phyloP scores from a whole-genome alignment of 176 grass and related monocot genomes.

The Metroxylon sagu region DNA sequence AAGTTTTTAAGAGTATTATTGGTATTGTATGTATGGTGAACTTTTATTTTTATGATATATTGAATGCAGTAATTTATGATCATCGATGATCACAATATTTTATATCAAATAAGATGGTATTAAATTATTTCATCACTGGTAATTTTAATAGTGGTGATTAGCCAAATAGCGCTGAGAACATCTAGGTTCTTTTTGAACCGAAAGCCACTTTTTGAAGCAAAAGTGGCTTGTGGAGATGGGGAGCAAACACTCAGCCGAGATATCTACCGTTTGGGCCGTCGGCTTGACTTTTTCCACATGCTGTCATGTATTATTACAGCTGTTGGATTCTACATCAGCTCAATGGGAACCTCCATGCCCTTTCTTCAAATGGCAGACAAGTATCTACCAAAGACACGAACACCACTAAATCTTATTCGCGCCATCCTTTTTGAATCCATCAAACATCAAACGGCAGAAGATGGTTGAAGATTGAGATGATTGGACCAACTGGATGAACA shows the following conservation, averaged over 20 bases:
- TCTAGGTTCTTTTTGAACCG: no score
- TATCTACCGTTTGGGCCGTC: conserved; percentile 75
- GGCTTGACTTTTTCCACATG: conserved; percentile 91
- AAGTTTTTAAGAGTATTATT: no score
- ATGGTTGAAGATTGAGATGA: conserved; percentile 90
- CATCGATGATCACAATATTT: no score
- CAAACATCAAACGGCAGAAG: conserved; percentile 86
- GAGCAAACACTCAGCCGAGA: conserved; percentile 84
- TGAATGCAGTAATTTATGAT: no score
- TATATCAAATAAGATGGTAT: no score
- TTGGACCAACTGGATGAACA: conserved; percentile 81
- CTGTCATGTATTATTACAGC: conserved; percentile 83
- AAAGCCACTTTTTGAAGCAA: conserved; percentile 88
- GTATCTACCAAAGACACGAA: not conserved
- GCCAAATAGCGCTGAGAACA: no score
- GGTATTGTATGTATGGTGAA: no score
- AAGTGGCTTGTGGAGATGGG: conserved; percentile 91
- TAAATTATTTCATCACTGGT: no score
- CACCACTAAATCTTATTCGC: conserved; percentile 42
- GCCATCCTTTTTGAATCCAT: conserved; percentile 88
- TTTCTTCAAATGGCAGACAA: not conserved
- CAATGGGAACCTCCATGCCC: conserved; percentile 46
- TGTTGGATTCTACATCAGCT: conserved; percentile 86
- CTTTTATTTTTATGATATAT: no score
- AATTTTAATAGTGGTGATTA: no score